phyloP scores from a whole-genome alignment of 1,284 basidiomycete genomes.

The Ganoderma meredithae region DNA sequence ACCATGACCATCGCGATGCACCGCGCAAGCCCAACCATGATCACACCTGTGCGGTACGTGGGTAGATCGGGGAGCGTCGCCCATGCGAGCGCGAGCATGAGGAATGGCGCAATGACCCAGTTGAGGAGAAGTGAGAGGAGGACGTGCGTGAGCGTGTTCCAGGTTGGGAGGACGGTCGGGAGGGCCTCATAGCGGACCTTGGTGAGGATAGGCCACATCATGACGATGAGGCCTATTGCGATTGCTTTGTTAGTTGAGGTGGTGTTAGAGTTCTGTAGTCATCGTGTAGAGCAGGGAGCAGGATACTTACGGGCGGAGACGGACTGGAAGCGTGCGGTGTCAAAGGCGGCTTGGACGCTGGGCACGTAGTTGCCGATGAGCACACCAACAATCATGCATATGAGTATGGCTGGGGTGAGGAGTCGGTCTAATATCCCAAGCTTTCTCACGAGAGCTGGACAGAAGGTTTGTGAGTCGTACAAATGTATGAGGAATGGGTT shows the following conservation, averaged over 20 bases:
- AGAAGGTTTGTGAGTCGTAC: too few relatives aligned
- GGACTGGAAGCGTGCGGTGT: constrained; percentile 57
- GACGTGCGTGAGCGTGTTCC: constrained; percentile 75
- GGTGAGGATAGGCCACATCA: constrained; percentile 91
- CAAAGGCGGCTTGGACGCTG: constrained; percentile 58
- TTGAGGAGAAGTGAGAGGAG: constrained; percentile 78
- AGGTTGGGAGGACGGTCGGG: constrained; percentile 62
- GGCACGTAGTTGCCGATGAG: constrained; percentile 74
- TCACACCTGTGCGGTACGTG: constrained; percentile 62
- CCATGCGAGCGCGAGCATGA: constrained; percentile 89
- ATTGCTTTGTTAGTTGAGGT: constrained; percentile 57
- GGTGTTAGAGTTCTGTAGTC: background rate
- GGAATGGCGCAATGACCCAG: constrained; percentile 82
- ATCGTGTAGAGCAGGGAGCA: background rate
- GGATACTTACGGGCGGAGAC: constrained; percentile 66
- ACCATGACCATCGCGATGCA: constrained; percentile 87
- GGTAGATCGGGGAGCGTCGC: constrained; percentile 84
- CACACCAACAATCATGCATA: constrained; percentile 84
- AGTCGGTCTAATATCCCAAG: constrained; percentile 70
- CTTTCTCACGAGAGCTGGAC: constrained; percentile 51
- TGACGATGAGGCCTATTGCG: constrained; percentile 79
- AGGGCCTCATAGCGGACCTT: constrained; percentile 84
- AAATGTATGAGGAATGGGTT: background rate
- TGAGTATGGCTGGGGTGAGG: constrained; percentile 74
- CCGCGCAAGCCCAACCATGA: constrained; percentile 65